Evolutionary conservation across 441 rosid genomes (phyloP).

Genomic region (Syzygium malaccense): DNA sequence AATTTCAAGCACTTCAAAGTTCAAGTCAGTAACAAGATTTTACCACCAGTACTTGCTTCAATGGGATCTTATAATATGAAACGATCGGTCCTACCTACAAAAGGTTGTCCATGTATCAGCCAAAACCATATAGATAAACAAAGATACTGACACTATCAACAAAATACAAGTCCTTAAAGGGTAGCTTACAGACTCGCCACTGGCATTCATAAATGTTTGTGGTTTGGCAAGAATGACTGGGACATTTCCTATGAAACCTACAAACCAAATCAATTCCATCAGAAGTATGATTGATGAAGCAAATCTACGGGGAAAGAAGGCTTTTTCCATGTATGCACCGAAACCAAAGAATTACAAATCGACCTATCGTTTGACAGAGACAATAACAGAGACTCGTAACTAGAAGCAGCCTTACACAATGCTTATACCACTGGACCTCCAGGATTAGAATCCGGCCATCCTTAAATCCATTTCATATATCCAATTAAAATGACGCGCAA

Average conservation of each 20-base stretch:
- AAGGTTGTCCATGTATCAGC: slow-evolving; percentile 10
- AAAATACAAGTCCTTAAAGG: slow-evolving; percentile 17
- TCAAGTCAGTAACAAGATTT: slow-evolving; percentile 5
- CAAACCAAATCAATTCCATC: background rate
- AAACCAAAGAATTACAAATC: background rate
- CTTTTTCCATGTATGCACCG: background rate
- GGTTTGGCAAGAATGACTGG: slow-evolving; percentile 95
- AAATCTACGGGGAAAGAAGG: background rate
- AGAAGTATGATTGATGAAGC: background rate
- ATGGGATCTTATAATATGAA: slow-evolving; percentile 80
- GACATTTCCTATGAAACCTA: slow-evolving; percentile 71
- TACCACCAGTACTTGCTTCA: slow-evolving; percentile 94
- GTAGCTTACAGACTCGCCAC: slow-evolving; percentile 97
- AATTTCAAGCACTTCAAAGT: background rate
- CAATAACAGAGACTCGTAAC: background rate
- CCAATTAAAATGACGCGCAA: background rate
- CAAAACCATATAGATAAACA: background rate
- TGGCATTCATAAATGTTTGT: slow-evolving; percentile 88
- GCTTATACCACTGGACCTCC: background rate
- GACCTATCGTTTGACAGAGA: background rate
- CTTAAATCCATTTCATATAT: background rate
- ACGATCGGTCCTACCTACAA: slow-evolving; percentile 80
- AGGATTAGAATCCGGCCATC: background rate
- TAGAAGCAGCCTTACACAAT: background rate
- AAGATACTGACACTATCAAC: background rate